Evolutionary conservation across 306 rosid genomes (phyloP).

Genomic region (Vigna angularis): DNA sequence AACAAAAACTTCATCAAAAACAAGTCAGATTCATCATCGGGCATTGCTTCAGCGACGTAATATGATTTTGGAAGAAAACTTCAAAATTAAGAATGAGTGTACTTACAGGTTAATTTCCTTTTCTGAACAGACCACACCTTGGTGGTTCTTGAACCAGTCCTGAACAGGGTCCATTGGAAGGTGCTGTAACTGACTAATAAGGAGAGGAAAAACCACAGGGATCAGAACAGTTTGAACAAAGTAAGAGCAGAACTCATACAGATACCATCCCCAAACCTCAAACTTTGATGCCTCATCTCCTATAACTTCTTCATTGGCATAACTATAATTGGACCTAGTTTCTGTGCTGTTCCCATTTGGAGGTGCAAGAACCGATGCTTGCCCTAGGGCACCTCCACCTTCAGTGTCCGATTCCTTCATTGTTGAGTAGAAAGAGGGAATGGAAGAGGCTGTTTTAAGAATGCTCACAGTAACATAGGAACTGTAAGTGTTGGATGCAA

Average conservation of each 20-base stretch:
- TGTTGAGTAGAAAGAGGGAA: not conserved
- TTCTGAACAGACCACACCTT: constrained; percentile 48
- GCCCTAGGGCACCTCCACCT: not conserved
- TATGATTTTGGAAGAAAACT: not conserved
- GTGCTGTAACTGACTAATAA: constrained; percentile 65
- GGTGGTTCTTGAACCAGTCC: constrained; percentile 41
- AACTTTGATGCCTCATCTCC: constrained; percentile 60
- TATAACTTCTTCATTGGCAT: constrained; percentile 36
- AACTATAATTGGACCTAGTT: constrained; percentile 37
- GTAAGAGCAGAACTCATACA: constrained; percentile 78
- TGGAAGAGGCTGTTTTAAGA: constrained; percentile 2
- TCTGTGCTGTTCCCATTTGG: not conserved
- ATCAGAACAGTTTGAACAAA: constrained; percentile 67
- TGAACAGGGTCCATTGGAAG: constrained; percentile 38
- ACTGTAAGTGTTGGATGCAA: not conserved
- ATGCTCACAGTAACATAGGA: not conserved
- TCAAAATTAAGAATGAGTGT: not conserved
- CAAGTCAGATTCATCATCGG: no score
- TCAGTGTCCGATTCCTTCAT: not conserved
- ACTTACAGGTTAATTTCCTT: constrained; percentile 73
- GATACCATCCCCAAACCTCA: constrained; percentile 79
- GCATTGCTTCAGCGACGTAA: no score
- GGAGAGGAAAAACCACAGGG: constrained; percentile 84
- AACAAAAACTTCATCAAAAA: no score
- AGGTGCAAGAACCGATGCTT: not conserved